Conservation (phyloP, 129 eudicot genomes). For the Cynara cardunculus region DNA sequence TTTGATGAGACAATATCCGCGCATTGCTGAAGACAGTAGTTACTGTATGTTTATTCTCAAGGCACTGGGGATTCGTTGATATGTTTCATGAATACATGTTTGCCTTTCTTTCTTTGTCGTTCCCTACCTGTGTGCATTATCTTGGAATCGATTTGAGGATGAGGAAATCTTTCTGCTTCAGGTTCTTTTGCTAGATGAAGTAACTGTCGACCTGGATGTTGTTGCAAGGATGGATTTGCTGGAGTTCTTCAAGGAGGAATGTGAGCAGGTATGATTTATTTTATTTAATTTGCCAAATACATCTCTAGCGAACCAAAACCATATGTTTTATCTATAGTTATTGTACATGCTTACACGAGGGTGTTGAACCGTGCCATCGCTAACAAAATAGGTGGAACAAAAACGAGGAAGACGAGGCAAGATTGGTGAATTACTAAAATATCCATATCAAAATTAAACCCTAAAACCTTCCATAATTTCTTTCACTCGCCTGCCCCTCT, state of each 20-base stretch:
- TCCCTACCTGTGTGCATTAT: not conserved
- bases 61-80: not conserved
- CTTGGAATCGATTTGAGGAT: not conserved
- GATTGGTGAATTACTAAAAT: no score
- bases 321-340: not conserved
- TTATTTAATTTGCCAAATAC: not conserved
- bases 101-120: not conserved
- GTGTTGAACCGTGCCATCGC: not conserved
- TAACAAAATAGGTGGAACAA: no score
- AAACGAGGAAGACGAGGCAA: no score
- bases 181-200: constrained; percentile 97
- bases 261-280: constrained; percentile 62
- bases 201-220: constrained; percentile 90
- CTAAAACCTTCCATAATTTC: not conserved
- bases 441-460: no score
- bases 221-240: constrained; percentile 95
- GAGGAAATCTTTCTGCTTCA: constrained; percentile 24
- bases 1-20: not conserved
- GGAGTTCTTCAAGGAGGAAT: constrained; percentile 86
- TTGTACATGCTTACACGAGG: not conserved
- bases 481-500: not conserved
- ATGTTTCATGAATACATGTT: not conserved
- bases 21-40: not conserved
- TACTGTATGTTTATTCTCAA: not conserved
- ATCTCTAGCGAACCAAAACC: not conserved